phyloP scores from a whole-genome alignment of 2,329 filamentous ascomycete genomes.

The Aspergillus melleus region DNA sequence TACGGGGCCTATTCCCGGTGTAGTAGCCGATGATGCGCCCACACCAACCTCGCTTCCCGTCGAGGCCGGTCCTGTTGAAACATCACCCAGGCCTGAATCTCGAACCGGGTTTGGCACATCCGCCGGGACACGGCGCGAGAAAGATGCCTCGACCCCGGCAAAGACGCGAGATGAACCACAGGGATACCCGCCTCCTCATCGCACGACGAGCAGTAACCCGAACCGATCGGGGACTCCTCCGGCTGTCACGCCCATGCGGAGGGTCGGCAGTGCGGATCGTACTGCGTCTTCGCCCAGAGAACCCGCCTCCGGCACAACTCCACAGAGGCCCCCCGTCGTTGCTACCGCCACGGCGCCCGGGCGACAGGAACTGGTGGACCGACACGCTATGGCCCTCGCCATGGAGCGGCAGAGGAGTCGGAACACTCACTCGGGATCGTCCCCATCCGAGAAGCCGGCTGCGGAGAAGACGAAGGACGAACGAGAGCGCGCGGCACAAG shows the following conservation, averaged over 20 bases:
- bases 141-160: constrained; percentile 24
- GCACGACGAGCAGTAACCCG: background rate
- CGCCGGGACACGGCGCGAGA: constrained; percentile 18
- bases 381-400: constrained; percentile 37
- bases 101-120: constrained; percentile 17
- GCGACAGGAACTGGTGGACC: constrained; percentile 39
- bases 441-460: constrained; percentile 40
- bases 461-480: constrained; percentile 41
- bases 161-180: constrained; percentile 21
- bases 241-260: constrained; percentile 30
- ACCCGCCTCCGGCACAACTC: constrained; percentile 25
- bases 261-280: constrained; percentile 35
- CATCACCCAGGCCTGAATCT: constrained; percentile 18
- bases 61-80: constrained; percentile 13
- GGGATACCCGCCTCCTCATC: constrained; percentile 29
- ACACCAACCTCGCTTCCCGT: constrained; percentile 15
- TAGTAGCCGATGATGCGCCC: constrained; percentile 74
- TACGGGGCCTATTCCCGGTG: constrained; percentile 71
- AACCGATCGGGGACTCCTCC: constrained; percentile 29
- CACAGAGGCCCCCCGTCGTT: constrained; percentile 35
- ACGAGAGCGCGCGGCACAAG: constrained; percentile 71
- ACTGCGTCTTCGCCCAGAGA: constrained; percentile 28
- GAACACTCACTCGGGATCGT: constrained; percentile 46
- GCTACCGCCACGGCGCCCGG: constrained; percentile 42
- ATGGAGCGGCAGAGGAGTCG: constrained; percentile 65